Base-by-base conservation (phyloP, 2,329 filamentous ascomycete genomes). In the Hysterium pulicare region DNA sequence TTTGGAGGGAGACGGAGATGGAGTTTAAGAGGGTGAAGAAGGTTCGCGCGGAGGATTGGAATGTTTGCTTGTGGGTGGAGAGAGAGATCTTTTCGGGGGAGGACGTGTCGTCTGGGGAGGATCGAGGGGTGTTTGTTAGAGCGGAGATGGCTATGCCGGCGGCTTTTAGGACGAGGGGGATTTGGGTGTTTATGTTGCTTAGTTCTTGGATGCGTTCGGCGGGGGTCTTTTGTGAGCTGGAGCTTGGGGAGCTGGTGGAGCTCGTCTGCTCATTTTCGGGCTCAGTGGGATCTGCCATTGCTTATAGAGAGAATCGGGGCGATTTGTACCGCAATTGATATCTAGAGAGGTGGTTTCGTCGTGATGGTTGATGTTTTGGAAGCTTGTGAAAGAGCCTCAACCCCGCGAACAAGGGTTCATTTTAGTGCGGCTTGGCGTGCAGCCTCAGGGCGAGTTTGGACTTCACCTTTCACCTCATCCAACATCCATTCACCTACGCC, bases 11-110 rank as follows among this genome's bases (percentile, higher is more conserved):
- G 21, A 47, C 45, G 35, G 54, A 49, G 6, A 62, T 53, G 4
- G 49, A 36, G 9, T 89, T 87, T 3, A 96, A 73, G 2, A 83
- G 82, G 1, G 76, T 75, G 51, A 93, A 82, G 64, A 91, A 93
- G 6, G 79, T 74, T 40, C 68, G 62, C 1, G 71, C 71, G 23
- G 75, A 66, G 28, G 67, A 51, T 77, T 77, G 82, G 54, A 82
- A 80, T 1, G 80, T 77, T 3, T 71, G 64, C 51, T 83, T 78
- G 61, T 77, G 78, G 16, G 21, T 11, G 26, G 28, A 9, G 17
- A 34, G 34, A n/a, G 43, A 23, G n/a, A n/a, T n/a, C n/a, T n/a
- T n/a, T 20, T 70, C 68, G 46, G 71, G 71, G 48, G 52, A 53
- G 66, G 55, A 54, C 50, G 49, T 53, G 34, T 46, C 50, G 38